Conservation (phyloP, 2,329 filamentous ascomycete genomes). For the Botrytis paeoniae region DNA sequence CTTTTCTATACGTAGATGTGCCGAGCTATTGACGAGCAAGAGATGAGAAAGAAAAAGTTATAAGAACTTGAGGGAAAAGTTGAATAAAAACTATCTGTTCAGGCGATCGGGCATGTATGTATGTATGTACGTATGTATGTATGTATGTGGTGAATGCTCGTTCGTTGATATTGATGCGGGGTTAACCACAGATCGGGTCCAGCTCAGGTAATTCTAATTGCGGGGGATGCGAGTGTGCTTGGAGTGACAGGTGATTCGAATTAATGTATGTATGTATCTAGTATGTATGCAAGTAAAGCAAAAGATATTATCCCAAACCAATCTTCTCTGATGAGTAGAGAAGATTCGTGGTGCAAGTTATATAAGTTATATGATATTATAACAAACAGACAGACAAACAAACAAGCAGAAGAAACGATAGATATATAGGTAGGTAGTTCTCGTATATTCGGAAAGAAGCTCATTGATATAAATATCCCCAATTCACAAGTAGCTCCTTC, state of each 20-base stretch:
- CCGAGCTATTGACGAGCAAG: not conserved
- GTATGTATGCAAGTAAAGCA: not conserved
- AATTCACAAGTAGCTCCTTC: not conserved
- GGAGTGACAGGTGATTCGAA: not conserved
- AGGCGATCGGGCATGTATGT: not conserved
- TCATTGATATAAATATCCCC: not conserved
- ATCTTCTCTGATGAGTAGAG: not conserved
- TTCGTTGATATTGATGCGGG: not conserved
- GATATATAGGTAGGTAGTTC: not conserved
- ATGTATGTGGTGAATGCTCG: constrained; percentile 1
- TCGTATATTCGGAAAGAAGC: not conserved
- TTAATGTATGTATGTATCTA: not conserved
- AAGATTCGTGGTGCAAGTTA: not conserved
- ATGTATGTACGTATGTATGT: not conserved
- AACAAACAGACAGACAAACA: not conserved
- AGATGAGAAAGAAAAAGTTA: not conserved
- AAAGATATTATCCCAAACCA: not conserved
- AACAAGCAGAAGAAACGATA: not conserved
- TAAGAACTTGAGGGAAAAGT: not conserved
- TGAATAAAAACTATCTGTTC: not conserved
- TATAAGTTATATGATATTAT: not conserved
- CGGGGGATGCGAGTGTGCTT: constrained; percentile 4
- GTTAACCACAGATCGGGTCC: constrained; percentile 7
- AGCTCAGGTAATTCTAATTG: not conserved
- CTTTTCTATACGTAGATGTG: not conserved